Conservation (phyloP, 2,329 filamentous ascomycete genomes). For the Xylariaceae sp. region DNA sequence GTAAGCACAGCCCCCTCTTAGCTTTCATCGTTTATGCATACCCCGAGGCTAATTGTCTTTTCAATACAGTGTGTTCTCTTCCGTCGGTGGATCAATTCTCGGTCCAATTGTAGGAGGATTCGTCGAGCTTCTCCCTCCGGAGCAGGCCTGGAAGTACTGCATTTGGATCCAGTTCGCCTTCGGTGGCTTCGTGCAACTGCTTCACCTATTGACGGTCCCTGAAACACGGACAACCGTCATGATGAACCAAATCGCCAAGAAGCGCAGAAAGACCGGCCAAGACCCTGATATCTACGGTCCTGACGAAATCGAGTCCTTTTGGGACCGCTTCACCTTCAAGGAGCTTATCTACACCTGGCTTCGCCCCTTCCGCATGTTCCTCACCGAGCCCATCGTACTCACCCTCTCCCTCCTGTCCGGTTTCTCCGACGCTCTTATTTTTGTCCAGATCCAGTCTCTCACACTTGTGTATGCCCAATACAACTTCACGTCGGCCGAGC, state of each 20-base stretch:
- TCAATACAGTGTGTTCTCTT: constrained; percentile 60
- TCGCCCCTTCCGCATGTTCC: constrained; percentile 60
- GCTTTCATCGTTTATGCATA: background rate
- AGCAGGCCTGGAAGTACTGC: constrained; percentile 55
- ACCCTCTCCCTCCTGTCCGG: constrained; percentile 58
- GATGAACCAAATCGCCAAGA: constrained; percentile 76
- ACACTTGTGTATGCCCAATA: constrained; percentile 58
- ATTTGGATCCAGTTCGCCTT: constrained; percentile 87
- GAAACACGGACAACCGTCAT: constrained; percentile 75
- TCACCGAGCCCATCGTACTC: constrained; percentile 62
- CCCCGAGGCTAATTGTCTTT: background rate
- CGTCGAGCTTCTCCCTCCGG: constrained; percentile 56
- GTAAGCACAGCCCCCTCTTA: constrained; percentile 18
- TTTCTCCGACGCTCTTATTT: constrained; percentile 63
- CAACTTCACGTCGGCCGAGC: constrained; percentile 45
- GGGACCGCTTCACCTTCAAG: constrained; percentile 35
- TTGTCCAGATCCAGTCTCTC: constrained; percentile 63
- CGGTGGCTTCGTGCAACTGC: constrained; percentile 62
- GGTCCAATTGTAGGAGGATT: constrained; percentile 79
- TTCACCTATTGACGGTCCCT: constrained; percentile 68
- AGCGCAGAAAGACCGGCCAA: constrained; percentile 58
- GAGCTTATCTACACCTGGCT: constrained; percentile 50
- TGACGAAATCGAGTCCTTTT: constrained; percentile 57
- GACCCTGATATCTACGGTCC: constrained; percentile 65
- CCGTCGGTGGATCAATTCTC: constrained; percentile 71